Evolutionary conservation across 2,329 filamentous ascomycete genomes (phyloP).

Genomic region (Stachybotrys elegans): DNA sequence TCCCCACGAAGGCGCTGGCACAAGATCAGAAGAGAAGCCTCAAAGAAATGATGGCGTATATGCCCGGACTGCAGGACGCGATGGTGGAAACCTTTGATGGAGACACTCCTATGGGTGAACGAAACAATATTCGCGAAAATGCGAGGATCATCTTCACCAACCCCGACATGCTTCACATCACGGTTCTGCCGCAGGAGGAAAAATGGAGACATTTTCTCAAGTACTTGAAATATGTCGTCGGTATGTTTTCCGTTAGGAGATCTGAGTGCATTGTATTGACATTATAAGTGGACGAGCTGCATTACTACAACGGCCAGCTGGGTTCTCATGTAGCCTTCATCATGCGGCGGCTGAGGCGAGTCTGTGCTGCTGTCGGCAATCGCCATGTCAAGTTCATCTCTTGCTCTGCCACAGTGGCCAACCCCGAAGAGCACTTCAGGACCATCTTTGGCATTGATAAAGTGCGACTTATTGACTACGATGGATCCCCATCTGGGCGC

Average conservation of each 20-base stretch:
- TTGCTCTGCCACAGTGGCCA: conserved; percentile 93
- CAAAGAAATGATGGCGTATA: conserved; percentile 75
- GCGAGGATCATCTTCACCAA: conserved; percentile 95
- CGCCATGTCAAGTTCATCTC: conserved; percentile 82
- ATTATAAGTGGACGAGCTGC: conserved; percentile 68
- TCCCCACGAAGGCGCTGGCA: conserved; percentile 92
- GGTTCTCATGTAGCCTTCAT: conserved; percentile 92
- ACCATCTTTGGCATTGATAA: conserved; percentile 87
- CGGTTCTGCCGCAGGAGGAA: conserved; percentile 87
- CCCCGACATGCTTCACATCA: conserved; percentile 95
- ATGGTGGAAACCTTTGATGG: conserved; percentile 94
- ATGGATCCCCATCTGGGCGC: conserved; percentile 82
- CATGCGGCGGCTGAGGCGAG: conserved; percentile 80
- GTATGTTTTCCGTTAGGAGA: conserved; percentile 24
- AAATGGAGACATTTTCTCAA: conserved; percentile 84
- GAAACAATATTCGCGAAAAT: conserved; percentile 78
- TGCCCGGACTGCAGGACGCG: conserved; percentile 69
- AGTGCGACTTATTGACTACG: conserved; percentile 78
- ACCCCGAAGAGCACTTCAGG: conserved; percentile 86
- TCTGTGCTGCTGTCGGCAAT: conserved; percentile 90
- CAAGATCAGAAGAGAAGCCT: conserved; percentile 90
- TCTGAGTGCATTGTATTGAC: background rate
- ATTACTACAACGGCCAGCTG: conserved; percentile 94
- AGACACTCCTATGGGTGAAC: conserved; percentile 77
- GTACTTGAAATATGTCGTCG: conserved; percentile 83